Evolutionary conservation across 2,329 filamentous ascomycete genomes (phyloP).

Genomic region (Metarhizium sp.): DNA sequence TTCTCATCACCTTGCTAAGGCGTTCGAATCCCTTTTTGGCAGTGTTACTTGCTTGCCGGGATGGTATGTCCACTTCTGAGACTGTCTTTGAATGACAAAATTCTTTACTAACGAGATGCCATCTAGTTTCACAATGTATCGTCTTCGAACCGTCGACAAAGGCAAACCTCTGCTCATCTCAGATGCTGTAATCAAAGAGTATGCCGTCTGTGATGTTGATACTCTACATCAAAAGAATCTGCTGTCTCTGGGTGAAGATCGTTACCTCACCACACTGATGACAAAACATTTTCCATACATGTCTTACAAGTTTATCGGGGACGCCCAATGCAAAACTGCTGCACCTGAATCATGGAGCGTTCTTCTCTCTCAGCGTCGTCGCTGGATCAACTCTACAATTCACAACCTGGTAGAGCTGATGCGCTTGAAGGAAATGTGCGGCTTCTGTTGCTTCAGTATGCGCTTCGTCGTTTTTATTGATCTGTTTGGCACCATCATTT

Average conservation of each 20-base stretch:
- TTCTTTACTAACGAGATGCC: background rate
- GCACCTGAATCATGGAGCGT: slow-evolving; percentile 93
- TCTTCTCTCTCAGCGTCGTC: slow-evolving; percentile 90
- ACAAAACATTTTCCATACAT: slow-evolving; percentile 93
- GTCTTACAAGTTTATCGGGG: slow-evolving; percentile 92
- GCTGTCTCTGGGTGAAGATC: slow-evolving; percentile 88
- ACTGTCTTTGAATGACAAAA: no score
- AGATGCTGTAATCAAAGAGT: slow-evolving; percentile 79
- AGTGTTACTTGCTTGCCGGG: slow-evolving; percentile 97
- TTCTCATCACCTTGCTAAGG: slow-evolving; percentile 92
- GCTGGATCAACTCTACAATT: slow-evolving; percentile 99
- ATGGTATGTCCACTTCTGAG: slow-evolving; percentile 58
- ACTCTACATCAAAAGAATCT: slow-evolving; percentile 97
- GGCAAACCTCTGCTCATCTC: slow-evolving; percentile 92
- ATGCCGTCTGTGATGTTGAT: slow-evolving; percentile 81
- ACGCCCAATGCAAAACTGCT: slow-evolving; percentile 87
- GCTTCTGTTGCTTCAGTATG: slow-evolving; percentile 99
- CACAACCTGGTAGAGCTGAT: slow-evolving; percentile 92
- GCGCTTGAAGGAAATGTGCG: slow-evolving; percentile 85
- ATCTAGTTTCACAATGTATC: slow-evolving; percentile 94
- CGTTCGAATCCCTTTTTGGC: slow-evolving; percentile 95
- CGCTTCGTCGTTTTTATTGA: slow-evolving; percentile 93
- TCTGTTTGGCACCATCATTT: slow-evolving; percentile 82
- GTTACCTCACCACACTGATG: slow-evolving; percentile 95
- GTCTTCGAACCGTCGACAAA: slow-evolving; percentile 84